These are phyloP conservation scores for Boletus edulis DNA, from an alignment of 768 basidiomycete species.

Conservation along the genomic window DNA sequence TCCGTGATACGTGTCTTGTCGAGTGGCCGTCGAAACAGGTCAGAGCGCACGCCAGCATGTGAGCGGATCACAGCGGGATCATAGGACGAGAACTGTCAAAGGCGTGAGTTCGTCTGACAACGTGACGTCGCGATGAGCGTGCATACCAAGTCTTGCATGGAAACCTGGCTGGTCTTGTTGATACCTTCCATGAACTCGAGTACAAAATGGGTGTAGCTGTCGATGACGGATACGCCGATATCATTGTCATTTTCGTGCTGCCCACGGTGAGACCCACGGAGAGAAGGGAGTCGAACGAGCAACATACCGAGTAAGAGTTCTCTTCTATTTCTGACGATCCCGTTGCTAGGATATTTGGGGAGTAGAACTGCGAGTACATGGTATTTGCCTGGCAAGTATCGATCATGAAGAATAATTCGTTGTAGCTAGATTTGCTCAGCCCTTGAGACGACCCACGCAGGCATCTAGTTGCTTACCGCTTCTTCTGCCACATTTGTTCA, in stretches of 20 bases:
- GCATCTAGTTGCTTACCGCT: constrained; percentile 50
- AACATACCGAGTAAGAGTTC: constrained; percentile 87
- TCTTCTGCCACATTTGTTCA: constrained; percentile 98
- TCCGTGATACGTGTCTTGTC: constrained; percentile 68
- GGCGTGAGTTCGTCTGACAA: constrained; percentile 6
- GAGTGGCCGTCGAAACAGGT: constrained; percentile 72
- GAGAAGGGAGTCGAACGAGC: not conserved
- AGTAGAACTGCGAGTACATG: constrained; percentile 91
- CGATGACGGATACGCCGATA: constrained; percentile 94
- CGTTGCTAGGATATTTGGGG: constrained; percentile 88
- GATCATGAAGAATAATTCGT: constrained; percentile 96
- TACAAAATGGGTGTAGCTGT: constrained; percentile 89
- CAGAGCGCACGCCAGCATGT: constrained; percentile 84
- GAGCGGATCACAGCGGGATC: constrained; percentile 75
- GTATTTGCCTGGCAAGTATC: constrained; percentile 98
- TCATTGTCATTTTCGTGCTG: constrained; percentile 94
- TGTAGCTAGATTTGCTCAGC: constrained; percentile 53
- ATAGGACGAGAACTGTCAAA: constrained; percentile 74
- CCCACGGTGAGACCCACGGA: not conserved
- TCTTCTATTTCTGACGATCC: constrained; percentile 83
- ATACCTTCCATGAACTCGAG: constrained; percentile 90
- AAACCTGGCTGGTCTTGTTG: constrained; percentile 82
- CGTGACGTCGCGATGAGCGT: not conserved
- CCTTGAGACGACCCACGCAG: not conserved
- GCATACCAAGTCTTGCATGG: constrained; percentile 80